Evolutionary conservation across 2,329 filamentous ascomycete species (phyloP), one percentile per base, ranked within the genome.

Genomic region (Apiospora aurea): DNA sequence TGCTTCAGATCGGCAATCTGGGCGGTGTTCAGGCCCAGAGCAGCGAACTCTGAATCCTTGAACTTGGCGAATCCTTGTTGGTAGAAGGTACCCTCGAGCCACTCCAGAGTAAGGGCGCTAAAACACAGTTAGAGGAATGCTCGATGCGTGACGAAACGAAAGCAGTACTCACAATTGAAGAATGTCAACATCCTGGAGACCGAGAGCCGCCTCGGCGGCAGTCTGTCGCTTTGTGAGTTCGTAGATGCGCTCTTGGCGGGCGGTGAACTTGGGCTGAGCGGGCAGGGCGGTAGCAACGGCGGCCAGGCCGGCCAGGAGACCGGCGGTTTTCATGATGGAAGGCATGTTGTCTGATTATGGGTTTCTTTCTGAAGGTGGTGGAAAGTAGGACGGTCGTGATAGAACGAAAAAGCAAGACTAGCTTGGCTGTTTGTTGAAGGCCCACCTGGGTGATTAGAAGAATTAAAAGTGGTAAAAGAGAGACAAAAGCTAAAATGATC

Each of bases 1-100:
- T 84, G 80, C 81, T 89, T 86, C 70, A 94, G 85, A 78, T 92
- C 89, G 69, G 84, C 83, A 75, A 92, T 85, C 75, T 92, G 85
- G 57, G 79, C 78, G 53, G 85, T 81, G 71, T 80, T 85, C 72
- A 92, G 85, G 73, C 91, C 91, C 18, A 92, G 85, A 49, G 89
- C 89, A 34, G 83, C 79, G 82, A 95, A 94, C 78, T 93, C 89
- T 43, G 86, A 80, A 53, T 88, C 86, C 38, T 89, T 85, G 83
- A 94, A 93, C 80, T 89, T 87, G 74, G 86, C 85, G 79, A 94
- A 93, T 49, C 91, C 92, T 79, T 92, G 86, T 76, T 88, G 86
- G 86, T 95, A 94, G 82, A 94, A 94, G 71, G 87, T 85, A 34
- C 90, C 86, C 83, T 94, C 93, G 77, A 94, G 91, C 82, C 92